phyloP scores from a whole-genome alignment of 2,329 filamentous ascomycete genomes.

The Hymenoscyphus salicellus region DNA sequence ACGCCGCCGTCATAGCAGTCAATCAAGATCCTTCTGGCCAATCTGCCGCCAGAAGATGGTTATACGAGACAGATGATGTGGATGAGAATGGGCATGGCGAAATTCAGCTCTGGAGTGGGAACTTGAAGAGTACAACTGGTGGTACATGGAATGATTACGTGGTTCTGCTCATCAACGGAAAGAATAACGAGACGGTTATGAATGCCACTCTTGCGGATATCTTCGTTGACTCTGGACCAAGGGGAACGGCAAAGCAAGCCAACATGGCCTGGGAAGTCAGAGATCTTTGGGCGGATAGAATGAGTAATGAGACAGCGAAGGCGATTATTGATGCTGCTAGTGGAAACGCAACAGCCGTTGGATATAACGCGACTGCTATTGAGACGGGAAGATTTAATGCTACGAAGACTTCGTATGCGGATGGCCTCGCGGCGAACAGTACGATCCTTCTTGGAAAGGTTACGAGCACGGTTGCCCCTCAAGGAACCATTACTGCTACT shows the following conservation, averaged over 20 bases:
- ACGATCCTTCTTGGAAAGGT: slow-evolving; percentile 48
- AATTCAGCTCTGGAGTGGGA: slow-evolving; percentile 50
- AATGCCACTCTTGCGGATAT: slow-evolving; percentile 51
- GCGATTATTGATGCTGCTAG: slow-evolving; percentile 43
- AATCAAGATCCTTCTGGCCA: slow-evolving; percentile 41
- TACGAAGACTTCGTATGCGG: slow-evolving; percentile 46
- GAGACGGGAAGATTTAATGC: slow-evolving; percentile 44
- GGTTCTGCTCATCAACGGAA: slow-evolving; percentile 49
- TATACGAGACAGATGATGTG: slow-evolving; percentile 41
- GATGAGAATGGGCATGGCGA: slow-evolving; percentile 45
- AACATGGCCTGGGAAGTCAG: slow-evolving; percentile 49
- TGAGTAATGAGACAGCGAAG: slow-evolving; percentile 45
- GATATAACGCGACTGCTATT: slow-evolving; percentile 34
- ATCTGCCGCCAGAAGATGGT: slow-evolving; percentile 45
- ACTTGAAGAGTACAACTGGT: slow-evolving; percentile 40
- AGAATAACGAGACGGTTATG: slow-evolving; percentile 43
- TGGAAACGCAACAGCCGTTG: slow-evolving; percentile 33
- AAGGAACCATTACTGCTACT: slow-evolving; percentile 43
- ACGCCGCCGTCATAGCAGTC: slow-evolving; percentile 44
- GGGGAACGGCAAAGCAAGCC: slow-evolving; percentile 42
- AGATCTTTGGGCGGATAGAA: slow-evolving; percentile 55
- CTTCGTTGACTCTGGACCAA: slow-evolving; percentile 47
- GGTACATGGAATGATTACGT: slow-evolving; percentile 45
- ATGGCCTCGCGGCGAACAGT: slow-evolving; percentile 43
- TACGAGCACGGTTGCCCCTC: slow-evolving; percentile 41